These are phyloP conservation scores for Botryotinia calthae DNA, from an alignment of 2,329 filamentous ascomycete species.

Conservation along the genomic window DNA sequence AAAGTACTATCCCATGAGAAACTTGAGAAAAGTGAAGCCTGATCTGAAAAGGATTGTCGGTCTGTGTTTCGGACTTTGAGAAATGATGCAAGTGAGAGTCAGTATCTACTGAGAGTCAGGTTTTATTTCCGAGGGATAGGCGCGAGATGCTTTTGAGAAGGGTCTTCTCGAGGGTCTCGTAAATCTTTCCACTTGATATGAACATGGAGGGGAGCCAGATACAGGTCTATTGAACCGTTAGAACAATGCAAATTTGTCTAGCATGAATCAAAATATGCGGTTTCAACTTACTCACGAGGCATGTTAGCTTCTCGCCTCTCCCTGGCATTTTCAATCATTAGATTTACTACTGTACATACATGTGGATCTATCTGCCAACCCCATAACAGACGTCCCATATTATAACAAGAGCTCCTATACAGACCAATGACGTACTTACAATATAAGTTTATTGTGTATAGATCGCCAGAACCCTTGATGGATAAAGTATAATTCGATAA, in stretches of 20 bases:
- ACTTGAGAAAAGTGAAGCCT: neutral
- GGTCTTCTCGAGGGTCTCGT: neutral
- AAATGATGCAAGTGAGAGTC: neutral
- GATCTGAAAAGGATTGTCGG: slow-evolving; percentile 12
- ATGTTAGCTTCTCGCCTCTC: slow-evolving; percentile 1
- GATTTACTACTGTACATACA: neutral
- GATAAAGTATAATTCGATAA: neutral
- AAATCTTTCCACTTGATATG: neutral
- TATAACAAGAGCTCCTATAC: neutral
- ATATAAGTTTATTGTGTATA: neutral
- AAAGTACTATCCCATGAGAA: slow-evolving; percentile 11
- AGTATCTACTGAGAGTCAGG: slow-evolving; percentile 1
- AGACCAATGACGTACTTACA: slow-evolving; percentile 10
- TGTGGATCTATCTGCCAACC: neutral
- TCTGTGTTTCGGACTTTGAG: neutral
- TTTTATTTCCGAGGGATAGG: neutral
- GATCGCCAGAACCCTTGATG: neutral
- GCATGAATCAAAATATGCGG: slow-evolving; percentile 15
- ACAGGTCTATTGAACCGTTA: slow-evolving; percentile 3
- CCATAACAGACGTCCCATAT: slow-evolving; percentile 5
- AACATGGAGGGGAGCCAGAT: neutral
- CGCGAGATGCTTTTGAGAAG: neutral
- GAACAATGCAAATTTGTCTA: neutral
- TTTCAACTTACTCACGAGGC: neutral
- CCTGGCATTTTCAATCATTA: neutral